phyloP scores from a whole-genome alignment of 176 grass and related monocot species.

The Poa annua region DNA sequence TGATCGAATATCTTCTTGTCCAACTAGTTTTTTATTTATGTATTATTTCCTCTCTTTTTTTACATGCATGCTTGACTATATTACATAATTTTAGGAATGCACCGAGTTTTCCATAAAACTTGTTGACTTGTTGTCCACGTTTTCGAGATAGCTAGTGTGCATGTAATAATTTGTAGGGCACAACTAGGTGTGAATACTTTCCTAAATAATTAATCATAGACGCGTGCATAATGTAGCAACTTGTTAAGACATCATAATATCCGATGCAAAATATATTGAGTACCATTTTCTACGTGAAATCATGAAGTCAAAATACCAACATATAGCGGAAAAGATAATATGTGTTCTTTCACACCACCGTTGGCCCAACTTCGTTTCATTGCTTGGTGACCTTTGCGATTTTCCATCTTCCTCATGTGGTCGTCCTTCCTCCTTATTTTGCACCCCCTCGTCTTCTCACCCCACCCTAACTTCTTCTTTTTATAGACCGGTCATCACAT shows the following conservation, averaged over 20 bases:
- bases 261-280: neutral
- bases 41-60: neutral
- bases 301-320: neutral
- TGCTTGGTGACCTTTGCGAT: neutral
- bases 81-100: neutral
- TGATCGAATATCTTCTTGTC: neutral
- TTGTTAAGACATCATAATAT: neutral
- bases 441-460: neutral
- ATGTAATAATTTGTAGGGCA: neutral
- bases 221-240: neutral
- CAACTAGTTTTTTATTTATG: too few relatives aligned
- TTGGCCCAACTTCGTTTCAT: neutral
- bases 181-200: neutral
- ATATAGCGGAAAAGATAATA: neutral
- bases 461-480: neutral
- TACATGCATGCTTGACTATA: neutral
- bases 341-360: neutral
- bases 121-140: neutral
- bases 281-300: neutral
- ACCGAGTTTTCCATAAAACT: neutral
- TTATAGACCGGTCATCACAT: too few relatives aligned
- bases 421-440: neutral
- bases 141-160: neutral
- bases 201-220: neutral
- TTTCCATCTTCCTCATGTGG: neutral